Evolutionary conservation across 2,329 filamentous ascomycete genomes (phyloP), one percentile per base, ranked within the genome.

Genomic region (Penicillium sp.): DNA sequence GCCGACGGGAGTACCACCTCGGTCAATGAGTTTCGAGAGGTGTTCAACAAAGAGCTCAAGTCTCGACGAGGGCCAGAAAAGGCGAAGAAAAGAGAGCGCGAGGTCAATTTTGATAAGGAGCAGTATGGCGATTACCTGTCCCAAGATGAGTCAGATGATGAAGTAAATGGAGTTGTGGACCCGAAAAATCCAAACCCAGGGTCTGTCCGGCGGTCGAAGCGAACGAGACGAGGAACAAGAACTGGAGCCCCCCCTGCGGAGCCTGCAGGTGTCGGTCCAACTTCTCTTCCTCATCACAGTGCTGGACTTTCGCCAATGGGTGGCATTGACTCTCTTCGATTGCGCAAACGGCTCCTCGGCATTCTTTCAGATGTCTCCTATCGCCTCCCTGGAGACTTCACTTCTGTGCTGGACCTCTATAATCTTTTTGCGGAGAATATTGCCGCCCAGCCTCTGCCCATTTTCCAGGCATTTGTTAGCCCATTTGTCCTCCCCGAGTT

Each of bases 381-480:
- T 14, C 57, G 58, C 11, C 65, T 78, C 13, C 74, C 73, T 0
- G 60, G 66, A 2, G 58, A 69, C 8, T 79, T 79, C 56, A 71
- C 71, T 24, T 48, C 65, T 14, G 62, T 75, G n/a, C 69, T 74
- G 45, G 69, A 78, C 0, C 68, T 80, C 22, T 78, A 76, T 60
- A 70, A 75, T 42, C 65, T 77, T 27, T 79, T 77, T 60, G 73
- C 78, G 44, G 79, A 81, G 43, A 75, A 80, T 57, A 78, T 81
- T 56, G 75, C 76, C 31, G 75, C 74, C 33, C 71, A 79, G 1
- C 72, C 78, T 3, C 68, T 82, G 4, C 74, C 78, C 1, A 67
- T 72, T n/a, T 81, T 81, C 62, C 76, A 79, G 57, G 66, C 77
- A 33, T 71, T 80, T 39, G 67, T 81, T 61, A 77, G 74, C 27